Conservation (phyloP, 345 rosid species). For the Erucastrum elatum region DNA sequence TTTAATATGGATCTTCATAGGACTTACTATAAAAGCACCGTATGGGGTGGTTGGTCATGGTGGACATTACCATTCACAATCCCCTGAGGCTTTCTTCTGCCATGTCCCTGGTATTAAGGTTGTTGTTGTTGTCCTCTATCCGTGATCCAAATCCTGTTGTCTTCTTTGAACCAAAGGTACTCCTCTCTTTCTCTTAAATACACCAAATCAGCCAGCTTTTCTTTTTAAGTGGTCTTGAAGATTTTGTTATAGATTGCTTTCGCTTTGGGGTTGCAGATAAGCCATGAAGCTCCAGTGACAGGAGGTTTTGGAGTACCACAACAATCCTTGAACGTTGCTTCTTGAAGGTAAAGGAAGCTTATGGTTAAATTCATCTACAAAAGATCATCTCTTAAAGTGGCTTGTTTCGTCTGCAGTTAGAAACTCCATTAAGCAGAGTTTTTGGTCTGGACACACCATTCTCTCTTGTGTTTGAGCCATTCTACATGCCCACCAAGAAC, state of each 20-base stretch:
- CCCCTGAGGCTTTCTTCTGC: conserved; percentile 96
- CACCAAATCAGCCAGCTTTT: neutral
- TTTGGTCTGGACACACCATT: too few species aligned
- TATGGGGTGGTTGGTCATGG: too few species aligned
- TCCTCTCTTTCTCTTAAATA: neutral
- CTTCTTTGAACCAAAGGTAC: conserved; percentile 91
- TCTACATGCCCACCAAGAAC: too few species aligned
- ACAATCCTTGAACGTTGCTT: conserved; percentile 83
- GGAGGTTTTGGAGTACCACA: conserved; percentile 96
- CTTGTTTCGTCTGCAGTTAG: too few species aligned
- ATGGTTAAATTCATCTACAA: neutral
- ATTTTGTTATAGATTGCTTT: neutral
- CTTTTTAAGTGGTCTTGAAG: neutral
- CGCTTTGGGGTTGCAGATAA: conserved; percentile 52
- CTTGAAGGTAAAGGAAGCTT: conserved; percentile 51
- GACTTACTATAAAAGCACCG: conserved; percentile 82
- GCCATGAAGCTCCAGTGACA: conserved; percentile 90
- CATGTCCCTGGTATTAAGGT: conserved; percentile 97
- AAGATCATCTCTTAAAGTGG: neutral
- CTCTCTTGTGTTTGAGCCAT: too few species aligned
- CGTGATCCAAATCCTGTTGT: conserved; percentile 85
- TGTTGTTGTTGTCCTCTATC: conserved; percentile 69
- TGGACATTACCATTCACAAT: conserved; percentile 89
- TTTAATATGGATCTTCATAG: conserved; percentile 46
- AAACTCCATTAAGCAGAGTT: too few species aligned